phyloP scores from a whole-genome alignment of 2,329 filamentous ascomycete genomes.

The Penicillium sp. region DNA sequence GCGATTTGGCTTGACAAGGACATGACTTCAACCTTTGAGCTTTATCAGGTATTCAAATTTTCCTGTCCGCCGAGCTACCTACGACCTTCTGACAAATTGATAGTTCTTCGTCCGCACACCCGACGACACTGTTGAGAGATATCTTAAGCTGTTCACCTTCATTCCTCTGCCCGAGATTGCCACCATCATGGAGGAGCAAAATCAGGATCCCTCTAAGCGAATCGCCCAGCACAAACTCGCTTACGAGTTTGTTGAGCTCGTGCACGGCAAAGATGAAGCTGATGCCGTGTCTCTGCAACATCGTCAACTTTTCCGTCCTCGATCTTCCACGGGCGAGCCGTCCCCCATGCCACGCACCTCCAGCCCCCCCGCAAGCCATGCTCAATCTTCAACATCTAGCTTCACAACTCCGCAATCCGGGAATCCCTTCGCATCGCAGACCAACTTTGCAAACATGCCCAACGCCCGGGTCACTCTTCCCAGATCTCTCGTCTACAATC shows the following conservation, averaged over 20 bases:
- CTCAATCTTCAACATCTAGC: constrained; percentile 17
- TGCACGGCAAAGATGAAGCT: constrained; percentile 65
- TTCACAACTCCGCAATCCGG: constrained; percentile 30
- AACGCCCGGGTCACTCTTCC: constrained; percentile 41
- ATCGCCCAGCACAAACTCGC: constrained; percentile 79
- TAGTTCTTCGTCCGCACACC: constrained; percentile 78
- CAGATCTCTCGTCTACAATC: constrained; percentile 43
- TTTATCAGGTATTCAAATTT: constrained; percentile 59
- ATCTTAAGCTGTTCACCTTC: constrained; percentile 88
- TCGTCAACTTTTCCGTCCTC: constrained; percentile 41
- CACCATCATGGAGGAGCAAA: constrained; percentile 62
- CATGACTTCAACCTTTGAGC: constrained; percentile 74
- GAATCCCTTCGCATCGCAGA: constrained; percentile 36
- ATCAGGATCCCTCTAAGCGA: constrained; percentile 61
- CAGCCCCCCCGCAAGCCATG: constrained; percentile 11
- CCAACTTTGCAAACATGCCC: constrained; percentile 36
- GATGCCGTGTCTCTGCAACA: constrained; percentile 55
- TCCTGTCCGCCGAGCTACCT: background rate
- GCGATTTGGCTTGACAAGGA: constrained; percentile 84
- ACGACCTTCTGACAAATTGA: constrained; percentile 13
- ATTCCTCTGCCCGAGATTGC: constrained; percentile 65
- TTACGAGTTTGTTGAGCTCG: constrained; percentile 70
- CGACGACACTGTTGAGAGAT: constrained; percentile 72
- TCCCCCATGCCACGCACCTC: constrained; percentile 25
- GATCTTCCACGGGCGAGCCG: constrained; percentile 29